These are phyloP conservation scores for Pichia membranifaciens DNA, from an alignment of 805 yeast species.

Conservation along the genomic window DNA sequence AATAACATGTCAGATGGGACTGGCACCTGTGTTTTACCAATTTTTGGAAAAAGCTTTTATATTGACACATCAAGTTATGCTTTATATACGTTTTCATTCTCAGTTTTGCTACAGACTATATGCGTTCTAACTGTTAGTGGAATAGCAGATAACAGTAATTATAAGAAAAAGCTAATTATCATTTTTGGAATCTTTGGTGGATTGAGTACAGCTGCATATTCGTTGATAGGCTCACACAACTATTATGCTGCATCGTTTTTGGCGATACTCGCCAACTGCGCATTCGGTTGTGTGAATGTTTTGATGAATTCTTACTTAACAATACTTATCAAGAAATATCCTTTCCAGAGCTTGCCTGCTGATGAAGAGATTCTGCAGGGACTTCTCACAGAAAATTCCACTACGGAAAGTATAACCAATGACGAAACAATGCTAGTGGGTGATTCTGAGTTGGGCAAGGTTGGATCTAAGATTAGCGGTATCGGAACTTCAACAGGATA, in stretches of 20 bases:
- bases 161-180: constrained; percentile 51
- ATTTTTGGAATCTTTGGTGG: constrained; percentile 58
- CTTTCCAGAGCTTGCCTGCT: background rate
- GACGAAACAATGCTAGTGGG: background rate
- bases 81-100: constrained; percentile 61
- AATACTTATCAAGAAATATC: constrained; percentile 43
- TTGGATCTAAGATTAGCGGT: constrained; percentile 55
- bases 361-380: constrained; percentile 3
- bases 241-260: constrained; percentile 47
- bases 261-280: constrained; percentile 58
- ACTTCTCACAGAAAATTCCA: background rate
- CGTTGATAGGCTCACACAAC: constrained; percentile 33
- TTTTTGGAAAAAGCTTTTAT: constrained; percentile 30
- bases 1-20: constrained; percentile 8
- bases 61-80: constrained; percentile 73
- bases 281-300: constrained; percentile 74
- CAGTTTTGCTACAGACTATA: constrained; percentile 68
- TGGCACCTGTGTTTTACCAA: constrained; percentile 30
- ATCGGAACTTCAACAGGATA: constrained; percentile 69
- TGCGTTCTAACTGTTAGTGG: constrained; percentile 71
- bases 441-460: constrained; percentile 25
- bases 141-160: constrained; percentile 57
- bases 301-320: constrained; percentile 76
- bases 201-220: constrained; percentile 42
- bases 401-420: background rate